These are phyloP conservation scores for Tuber umbilicatum DNA, from an alignment of 495 filamentous ascomycete genomes.

Conservation along the genomic window DNA sequence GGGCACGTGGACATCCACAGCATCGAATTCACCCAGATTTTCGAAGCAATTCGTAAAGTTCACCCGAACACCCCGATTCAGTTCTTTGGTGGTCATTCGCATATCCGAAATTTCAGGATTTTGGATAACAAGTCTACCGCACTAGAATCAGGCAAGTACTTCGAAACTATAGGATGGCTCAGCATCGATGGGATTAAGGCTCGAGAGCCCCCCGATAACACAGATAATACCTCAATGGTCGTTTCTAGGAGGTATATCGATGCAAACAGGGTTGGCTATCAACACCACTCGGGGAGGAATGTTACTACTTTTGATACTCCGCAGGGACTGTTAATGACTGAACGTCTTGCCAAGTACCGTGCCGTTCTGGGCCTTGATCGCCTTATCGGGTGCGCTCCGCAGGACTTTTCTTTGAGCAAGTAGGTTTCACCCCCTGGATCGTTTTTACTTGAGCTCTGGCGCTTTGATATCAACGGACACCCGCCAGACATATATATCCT, in stretches of 20 bases:
- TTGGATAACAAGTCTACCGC: slow-evolving; percentile 77
- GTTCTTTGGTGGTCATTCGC: slow-evolving; percentile 88
- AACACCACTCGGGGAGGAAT: slow-evolving; percentile 72
- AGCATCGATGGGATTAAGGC: slow-evolving; percentile 65
- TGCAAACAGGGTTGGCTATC: slow-evolving; percentile 80
- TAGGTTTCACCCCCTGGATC: slow-evolving; percentile 2
- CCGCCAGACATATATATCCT: slow-evolving; percentile 62
- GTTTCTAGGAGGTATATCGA: slow-evolving; percentile 75
- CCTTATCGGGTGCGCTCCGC: slow-evolving; percentile 74
- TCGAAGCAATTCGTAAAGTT: slow-evolving; percentile 66
- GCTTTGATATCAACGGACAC: not conserved
- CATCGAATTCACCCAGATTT: slow-evolving; percentile 68
- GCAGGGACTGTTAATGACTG: slow-evolving; percentile 65
- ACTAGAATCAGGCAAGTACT: slow-evolving; percentile 85
- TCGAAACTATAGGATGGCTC: slow-evolving; percentile 96
- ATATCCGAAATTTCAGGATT: slow-evolving; percentile 75
- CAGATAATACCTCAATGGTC: slow-evolving; percentile 42
- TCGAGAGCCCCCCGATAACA: slow-evolving; percentile 42
- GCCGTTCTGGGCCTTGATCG: slow-evolving; percentile 64
- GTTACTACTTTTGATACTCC: slow-evolving; percentile 67
- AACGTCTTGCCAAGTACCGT: slow-evolving; percentile 63
- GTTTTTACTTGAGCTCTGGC: not conserved
- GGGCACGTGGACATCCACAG: slow-evolving; percentile 78
- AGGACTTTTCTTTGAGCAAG: slow-evolving; percentile 62
- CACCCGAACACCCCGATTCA: slow-evolving; percentile 79